Percentiles rank a stretch among this genome's conserved stretches.
Evolutionary conservation across 129 eudicot species (phyloP).

Genomic region (Gnaphalium uliginosum): DNA sequence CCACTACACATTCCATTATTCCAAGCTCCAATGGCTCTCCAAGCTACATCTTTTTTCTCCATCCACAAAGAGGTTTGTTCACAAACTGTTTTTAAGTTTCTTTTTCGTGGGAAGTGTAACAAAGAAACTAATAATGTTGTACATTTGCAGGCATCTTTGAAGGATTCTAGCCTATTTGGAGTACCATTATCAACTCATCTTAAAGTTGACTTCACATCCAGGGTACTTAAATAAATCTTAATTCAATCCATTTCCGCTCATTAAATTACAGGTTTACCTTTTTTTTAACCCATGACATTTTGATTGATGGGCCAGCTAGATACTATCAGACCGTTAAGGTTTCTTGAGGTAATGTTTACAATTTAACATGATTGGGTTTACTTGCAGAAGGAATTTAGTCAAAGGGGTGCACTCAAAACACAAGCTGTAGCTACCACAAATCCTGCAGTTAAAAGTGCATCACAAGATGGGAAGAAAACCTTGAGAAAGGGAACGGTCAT

Average conservation of each 20-base stretch:
- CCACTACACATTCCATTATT: not conserved
- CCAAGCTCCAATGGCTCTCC: constrained; percentile 62
- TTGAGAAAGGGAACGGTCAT: constrained; percentile 74
- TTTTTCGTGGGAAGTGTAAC: too few species aligned
- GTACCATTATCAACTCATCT: constrained; percentile 53
- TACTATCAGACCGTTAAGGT: not conserved
- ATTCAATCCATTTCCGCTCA: not conserved
- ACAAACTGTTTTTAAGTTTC: not conserved
- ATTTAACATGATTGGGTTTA: constrained; percentile 16
- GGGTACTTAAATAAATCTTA: constrained; percentile 36
- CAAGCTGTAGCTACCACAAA: constrained; percentile 51
- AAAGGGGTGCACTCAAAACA: constrained; percentile 48
- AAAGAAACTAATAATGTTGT: not conserved
- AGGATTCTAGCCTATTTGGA: constrained; percentile 69
- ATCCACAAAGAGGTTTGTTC: constrained; percentile 49
- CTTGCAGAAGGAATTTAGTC: constrained; percentile 38
- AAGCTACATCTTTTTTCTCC: constrained; percentile 57
- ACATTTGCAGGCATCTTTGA: constrained; percentile 50
- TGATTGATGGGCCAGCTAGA: too few species aligned
- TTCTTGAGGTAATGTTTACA: constrained; percentile 1
- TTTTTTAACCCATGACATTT: too few species aligned
- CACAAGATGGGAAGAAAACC: constrained; percentile 70
- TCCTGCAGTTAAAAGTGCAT: constrained; percentile 46
- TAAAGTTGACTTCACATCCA: constrained; percentile 54
- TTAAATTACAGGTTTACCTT: not conserved